Conservation (phyloP, 257 asterid genomes). For the Parsonsia alboflavescens region DNA sequence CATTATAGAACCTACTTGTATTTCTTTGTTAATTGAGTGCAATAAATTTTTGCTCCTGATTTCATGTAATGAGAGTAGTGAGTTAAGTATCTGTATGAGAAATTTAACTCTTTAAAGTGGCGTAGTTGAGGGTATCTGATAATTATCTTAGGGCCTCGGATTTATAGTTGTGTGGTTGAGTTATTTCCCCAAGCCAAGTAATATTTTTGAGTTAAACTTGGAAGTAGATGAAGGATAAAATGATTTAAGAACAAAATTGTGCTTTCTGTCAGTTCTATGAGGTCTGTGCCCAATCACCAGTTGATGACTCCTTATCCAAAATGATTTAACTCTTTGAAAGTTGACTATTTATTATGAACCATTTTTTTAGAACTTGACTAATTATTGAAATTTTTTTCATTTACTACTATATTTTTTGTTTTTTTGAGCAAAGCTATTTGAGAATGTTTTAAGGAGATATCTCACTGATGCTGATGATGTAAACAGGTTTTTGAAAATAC, state of each 20-base stretch:
- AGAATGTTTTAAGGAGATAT: background rate
- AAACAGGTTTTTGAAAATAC: constrained; percentile 86
- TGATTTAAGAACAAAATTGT: background rate
- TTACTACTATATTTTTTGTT: background rate
- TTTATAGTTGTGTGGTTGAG: background rate
- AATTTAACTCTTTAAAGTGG: constrained; percentile 1
- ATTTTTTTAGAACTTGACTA: background rate
- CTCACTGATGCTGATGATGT: constrained; percentile 9
- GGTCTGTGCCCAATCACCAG: background rate
- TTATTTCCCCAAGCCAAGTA: background rate
- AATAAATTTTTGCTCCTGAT: background rate
- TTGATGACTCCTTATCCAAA: background rate
- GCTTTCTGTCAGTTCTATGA: background rate
- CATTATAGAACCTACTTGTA: constrained; percentile 3
- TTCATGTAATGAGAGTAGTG: background rate
- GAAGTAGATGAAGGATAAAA: background rate
- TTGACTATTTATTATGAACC: background rate
- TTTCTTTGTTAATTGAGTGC: background rate
- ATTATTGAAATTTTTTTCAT: background rate
- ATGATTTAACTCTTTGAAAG: background rate
- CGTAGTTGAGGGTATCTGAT: background rate
- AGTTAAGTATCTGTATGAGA: background rate
- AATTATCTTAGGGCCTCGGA: background rate
- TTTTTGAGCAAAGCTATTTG: too few species aligned
- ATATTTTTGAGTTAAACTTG: background rate